Base-by-base conservation (phyloP, 2,329 filamentous ascomycete species). In the Fusarium sp. region DNA sequence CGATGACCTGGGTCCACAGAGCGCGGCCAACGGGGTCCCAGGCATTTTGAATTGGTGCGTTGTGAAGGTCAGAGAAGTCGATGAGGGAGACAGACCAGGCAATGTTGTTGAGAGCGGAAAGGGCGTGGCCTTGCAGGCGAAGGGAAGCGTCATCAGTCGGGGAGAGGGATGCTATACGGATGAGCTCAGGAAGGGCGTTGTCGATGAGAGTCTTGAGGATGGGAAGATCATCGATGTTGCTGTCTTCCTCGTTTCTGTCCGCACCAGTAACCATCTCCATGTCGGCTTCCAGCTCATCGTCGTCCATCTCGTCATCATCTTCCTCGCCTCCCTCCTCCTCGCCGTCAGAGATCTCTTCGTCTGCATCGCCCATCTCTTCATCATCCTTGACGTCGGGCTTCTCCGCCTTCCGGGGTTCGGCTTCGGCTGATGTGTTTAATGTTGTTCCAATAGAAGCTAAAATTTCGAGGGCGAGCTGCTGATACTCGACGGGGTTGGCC, bases 31-130 rank as follows among this genome's bases (percentile, higher is more conserved):
- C 80, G 2, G 88, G 86, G 4, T 80, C 79, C 91, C 91, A 93
- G 9, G 85, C 85, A 54, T 81, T 82, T 59, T 85, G 84, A 63
- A 92, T 84, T 63, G 84, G 82, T 8, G 84, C 81, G 78, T 90
- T 89, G 58, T 85, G 84, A n/a, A 83, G 81, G 38, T 88, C 85
- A 31, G 85, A 83, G 76, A 90, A 90, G 80, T 91, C 89, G 74
- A 91, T 83, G 75, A 87, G 87, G 14, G 89, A 90, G 45, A 91
- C 84, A 17, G 90, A 91, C 90, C 91, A 93, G 60, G 90, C 85
- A 60, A 92, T 88, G 81, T 93, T 93, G 83, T 89, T 92, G 66
- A 93, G 84, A 22, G 90, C 87, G 5, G 89, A 87, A 31, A 93
- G 81, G 24, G 90, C 88, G 73, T 87, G 85, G 26, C 81, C 80